Percentiles rank a stretch among this genome's conserved stretches.
Evolutionary conservation across 345 rosid species (phyloP).

Genomic region (Brassica napus): Da-Ae NC_063439.1:16533501-16534000

Average conservation of each 20-base stretch:
- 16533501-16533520: constrained; percentile 65
- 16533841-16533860: constrained; percentile 43
- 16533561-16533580: constrained; percentile 67
- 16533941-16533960: constrained; percentile 59
- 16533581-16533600: constrained; percentile 78
- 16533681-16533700: constrained; percentile 83
- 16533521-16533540: constrained; percentile 79
- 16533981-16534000: constrained; percentile 75
- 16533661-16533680: constrained; percentile 82
- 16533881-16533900: neutral
- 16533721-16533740: constrained; percentile 55
- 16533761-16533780: constrained; percentile 43
- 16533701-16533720: constrained; percentile 59
- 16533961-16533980: constrained; percentile 84
- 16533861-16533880: neutral
- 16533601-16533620: constrained; percentile 88
- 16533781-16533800: constrained; percentile 56
- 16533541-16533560: constrained; percentile 73
- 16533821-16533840: constrained; percentile 55
- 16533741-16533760: constrained; percentile 63
- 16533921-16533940: constrained; percentile 54
- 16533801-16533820: constrained; percentile 58
- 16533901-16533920: neutral
- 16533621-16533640: constrained; percentile 72
- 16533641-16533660: constrained; percentile 67